A percentile compares a stretch with the other conserved stretches of the same genome.
These are phyloP conservation scores for Blastobotrys ciferrii DNA, from an alignment of 1,139 yeast genomes.

Conservation along the genomic window DNA sequence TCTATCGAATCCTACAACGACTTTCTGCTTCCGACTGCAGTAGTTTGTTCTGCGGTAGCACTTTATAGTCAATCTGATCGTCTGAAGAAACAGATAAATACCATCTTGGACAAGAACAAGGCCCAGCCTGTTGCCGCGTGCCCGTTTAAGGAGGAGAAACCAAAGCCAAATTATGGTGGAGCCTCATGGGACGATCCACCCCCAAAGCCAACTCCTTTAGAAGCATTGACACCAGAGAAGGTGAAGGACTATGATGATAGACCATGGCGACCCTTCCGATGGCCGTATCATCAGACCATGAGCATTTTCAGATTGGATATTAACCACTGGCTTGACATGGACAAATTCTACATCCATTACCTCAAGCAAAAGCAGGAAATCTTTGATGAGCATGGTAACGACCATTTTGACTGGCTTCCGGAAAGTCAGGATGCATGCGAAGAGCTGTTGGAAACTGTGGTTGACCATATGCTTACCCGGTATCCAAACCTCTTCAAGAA, in stretches of 20 bases:
- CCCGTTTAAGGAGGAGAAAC: conserved; percentile 2
- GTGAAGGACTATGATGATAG: conserved; percentile 65
- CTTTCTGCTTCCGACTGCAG: not conserved
- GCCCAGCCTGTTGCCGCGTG: not conserved
- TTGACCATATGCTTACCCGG: conserved; percentile 56
- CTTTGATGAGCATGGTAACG: conserved; percentile 55
- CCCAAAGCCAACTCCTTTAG: conserved; percentile 10
- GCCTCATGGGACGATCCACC: conserved; percentile 7
- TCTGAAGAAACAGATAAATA: not conserved
- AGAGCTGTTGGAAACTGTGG: conserved; percentile 63
- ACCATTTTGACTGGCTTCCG: conserved; percentile 65
- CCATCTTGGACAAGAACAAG: not conserved
- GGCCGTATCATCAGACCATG: conserved; percentile 83
- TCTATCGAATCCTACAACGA: not conserved
- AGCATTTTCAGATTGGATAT: conserved; percentile 65
- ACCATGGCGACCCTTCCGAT: conserved; percentile 79
- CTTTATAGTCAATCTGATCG: not conserved
- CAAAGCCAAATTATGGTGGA: not conserved
- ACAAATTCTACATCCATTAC: conserved; percentile 66
- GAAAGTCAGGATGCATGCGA: conserved; percentile 62
- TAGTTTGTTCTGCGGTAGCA: conserved; percentile 1
- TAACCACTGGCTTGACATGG: conserved; percentile 80
- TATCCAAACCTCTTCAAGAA: conserved; percentile 63
- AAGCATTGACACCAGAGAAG: conserved; percentile 59
- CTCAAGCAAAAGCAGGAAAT: conserved; percentile 61